phyloP scores from a whole-genome alignment of 2,329 filamentous ascomycete species.

The Bipolaris victoriae region DNA sequence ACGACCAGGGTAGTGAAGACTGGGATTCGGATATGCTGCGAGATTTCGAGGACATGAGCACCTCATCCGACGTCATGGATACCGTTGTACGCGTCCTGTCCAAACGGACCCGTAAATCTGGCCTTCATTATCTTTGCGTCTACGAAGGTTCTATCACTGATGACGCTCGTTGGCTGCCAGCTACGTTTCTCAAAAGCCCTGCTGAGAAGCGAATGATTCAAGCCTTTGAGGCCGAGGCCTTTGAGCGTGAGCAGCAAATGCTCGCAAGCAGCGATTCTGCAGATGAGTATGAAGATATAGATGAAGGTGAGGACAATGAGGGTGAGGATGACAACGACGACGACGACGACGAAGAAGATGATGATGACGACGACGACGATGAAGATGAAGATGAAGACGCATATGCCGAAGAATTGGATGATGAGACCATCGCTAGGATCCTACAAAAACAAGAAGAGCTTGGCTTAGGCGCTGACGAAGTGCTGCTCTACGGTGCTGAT shows the following conservation, averaged over 20 bases:
- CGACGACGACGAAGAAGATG: constrained; percentile 13
- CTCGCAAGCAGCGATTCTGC: constrained; percentile 28
- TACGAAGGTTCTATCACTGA: constrained; percentile 53
- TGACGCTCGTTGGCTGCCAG: constrained; percentile 59
- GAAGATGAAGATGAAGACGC: not conserved
- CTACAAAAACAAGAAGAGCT: constrained; percentile 68
- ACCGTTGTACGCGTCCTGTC: constrained; percentile 53
- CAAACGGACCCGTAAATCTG: constrained; percentile 53
- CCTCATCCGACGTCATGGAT: constrained; percentile 55
- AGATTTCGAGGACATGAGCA: constrained; percentile 58
- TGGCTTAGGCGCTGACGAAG: constrained; percentile 65
- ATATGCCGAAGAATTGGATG: constrained; percentile 53
- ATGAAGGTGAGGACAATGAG: constrained; percentile 56
- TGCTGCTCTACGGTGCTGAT: constrained; percentile 62
- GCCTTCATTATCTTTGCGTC: constrained; percentile 60
- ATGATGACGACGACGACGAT: constrained; percentile 17
- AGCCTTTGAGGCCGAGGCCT: constrained; percentile 32
- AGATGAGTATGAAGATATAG: constrained; percentile 28
- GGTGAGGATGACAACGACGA: constrained; percentile 54
- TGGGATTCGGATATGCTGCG: constrained; percentile 56
- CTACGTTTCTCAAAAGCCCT: constrained; percentile 28
- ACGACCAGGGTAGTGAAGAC: constrained; percentile 25
- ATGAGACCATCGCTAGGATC: constrained; percentile 67
- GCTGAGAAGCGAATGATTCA: constrained; percentile 37
- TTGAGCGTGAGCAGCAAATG: constrained; percentile 24